These are phyloP conservation scores for Salix purpurea DNA, from an alignment of 345 rosid species.

Conservation along the genomic window DNA sequence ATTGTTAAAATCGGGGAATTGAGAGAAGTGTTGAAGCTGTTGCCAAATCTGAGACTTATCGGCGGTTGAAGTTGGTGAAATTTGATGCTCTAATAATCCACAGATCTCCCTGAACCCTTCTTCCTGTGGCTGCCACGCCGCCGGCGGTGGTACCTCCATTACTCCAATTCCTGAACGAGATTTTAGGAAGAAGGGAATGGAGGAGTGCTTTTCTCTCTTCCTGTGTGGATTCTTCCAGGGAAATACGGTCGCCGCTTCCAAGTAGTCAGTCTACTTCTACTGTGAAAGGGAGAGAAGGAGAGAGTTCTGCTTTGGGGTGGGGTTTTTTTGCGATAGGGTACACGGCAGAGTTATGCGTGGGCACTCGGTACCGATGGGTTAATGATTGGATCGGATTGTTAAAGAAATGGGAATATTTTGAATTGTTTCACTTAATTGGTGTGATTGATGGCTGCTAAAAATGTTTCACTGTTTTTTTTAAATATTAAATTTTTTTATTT, in stretches of 20 bases:
- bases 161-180: constrained; percentile 9
- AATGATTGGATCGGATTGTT: background rate
- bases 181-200: background rate
- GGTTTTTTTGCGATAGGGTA: background rate
- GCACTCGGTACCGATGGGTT: background rate
- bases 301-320: background rate
- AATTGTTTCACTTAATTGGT: background rate
- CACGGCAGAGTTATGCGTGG: background rate
- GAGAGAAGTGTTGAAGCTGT: constrained; percentile 86
- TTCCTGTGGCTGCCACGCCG: constrained; percentile 82
- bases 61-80: constrained; percentile 72
- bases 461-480: too few species aligned
- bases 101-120: constrained; percentile 86
- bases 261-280: background rate
- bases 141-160: constrained; percentile 32
- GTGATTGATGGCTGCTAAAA: background rate
- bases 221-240: background rate
- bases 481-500: too few species aligned
- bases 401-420: background rate
- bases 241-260: background rate
- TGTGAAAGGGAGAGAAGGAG: background rate
- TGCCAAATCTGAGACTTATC: constrained; percentile 94
- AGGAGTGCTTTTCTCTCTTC: background rate
- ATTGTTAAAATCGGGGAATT: constrained; percentile 94
- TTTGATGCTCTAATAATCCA: constrained; percentile 72